A percentile compares a stretch with the other conserved stretches of the same genome.
These are phyloP conservation scores for Neltuma alba DNA, from an alignment of 306 rosid genomes.

Conservation along the genomic window DNA sequence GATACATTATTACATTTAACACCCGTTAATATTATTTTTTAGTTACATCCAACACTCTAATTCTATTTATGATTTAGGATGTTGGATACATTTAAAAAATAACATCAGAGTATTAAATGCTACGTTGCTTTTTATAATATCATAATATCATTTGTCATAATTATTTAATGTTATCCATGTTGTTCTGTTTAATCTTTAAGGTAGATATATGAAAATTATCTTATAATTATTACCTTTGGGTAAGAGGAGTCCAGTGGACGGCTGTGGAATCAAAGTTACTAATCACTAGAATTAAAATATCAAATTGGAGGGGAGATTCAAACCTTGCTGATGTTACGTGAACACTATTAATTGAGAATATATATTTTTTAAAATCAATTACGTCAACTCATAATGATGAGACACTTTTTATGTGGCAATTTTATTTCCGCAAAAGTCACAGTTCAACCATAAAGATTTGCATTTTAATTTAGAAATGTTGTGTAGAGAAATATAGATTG, in stretches of 20 bases:
- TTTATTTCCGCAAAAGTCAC: background rate
- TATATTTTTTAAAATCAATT: background rate
- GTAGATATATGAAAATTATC: background rate
- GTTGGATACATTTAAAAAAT: too few species aligned
- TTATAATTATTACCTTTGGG: background rate
- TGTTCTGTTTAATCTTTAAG: background rate
- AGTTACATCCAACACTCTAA: too few species aligned
- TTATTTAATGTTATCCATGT: background rate
- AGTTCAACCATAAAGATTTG: background rate
- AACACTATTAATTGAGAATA: background rate
- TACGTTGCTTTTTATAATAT: too few species aligned
- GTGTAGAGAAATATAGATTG: background rate
- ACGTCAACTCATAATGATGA: background rate
- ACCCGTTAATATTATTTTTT: too few species aligned
- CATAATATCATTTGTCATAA: background rate
- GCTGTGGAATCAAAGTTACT: background rate
- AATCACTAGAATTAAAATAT: background rate
- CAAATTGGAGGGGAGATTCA: background rate
- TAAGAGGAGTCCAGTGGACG: background rate
- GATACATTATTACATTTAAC: too few species aligned
- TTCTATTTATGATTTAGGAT: too few species aligned
- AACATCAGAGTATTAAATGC: too few species aligned
- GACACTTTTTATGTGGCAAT: background rate
- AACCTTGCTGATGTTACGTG: background rate
- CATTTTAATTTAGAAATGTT: background rate